phyloP scores from a whole-genome alignment of 495 filamentous ascomycete species.

The Trichoderma virens region DNA sequence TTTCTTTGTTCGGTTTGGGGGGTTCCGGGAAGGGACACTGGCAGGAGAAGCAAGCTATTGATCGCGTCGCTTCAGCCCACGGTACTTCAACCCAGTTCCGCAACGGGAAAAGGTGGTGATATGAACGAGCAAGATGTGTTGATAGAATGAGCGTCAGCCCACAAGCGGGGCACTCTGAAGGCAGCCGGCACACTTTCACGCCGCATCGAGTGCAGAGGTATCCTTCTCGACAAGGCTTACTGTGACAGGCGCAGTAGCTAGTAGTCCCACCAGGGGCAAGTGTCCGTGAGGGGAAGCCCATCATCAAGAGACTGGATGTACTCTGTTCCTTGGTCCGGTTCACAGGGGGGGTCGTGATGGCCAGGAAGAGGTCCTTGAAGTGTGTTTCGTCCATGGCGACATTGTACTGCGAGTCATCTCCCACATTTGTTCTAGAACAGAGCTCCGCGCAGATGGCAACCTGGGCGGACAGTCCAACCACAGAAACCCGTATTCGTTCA shows the following conservation, averaged over 20 bases:
- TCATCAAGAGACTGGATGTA: slow-evolving; percentile 78
- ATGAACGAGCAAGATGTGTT: slow-evolving; percentile 91
- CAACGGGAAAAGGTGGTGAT: slow-evolving; percentile 92
- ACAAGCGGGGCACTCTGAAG: slow-evolving; percentile 86
- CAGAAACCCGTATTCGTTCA: slow-evolving; percentile 76
- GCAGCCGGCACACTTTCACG: slow-evolving; percentile 83
- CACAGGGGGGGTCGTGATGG: slow-evolving; percentile 80
- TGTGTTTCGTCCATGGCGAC: slow-evolving; percentile 84
- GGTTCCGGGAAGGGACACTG: slow-evolving; percentile 41
- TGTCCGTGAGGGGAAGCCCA: slow-evolving; percentile 96
- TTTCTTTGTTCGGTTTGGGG: slow-evolving; percentile 13
- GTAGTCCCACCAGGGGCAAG: slow-evolving; percentile 60
- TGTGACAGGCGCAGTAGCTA: slow-evolving; percentile 83
- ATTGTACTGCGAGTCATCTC: slow-evolving; percentile 65
- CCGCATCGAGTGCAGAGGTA: slow-evolving; percentile 87
- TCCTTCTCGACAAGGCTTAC: slow-evolving; percentile 72
- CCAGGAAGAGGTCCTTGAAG: slow-evolving; percentile 82
- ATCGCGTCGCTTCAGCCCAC: slow-evolving; percentile 60
- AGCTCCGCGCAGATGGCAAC: slow-evolving; percentile 89
- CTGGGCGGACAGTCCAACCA: slow-evolving; percentile 85
- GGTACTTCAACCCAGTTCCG: slow-evolving; percentile 84
- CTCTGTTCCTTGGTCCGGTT: slow-evolving; percentile 60
- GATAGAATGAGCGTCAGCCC: slow-evolving; percentile 88
- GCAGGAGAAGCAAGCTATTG: slow-evolving; percentile 47
- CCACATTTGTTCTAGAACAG: slow-evolving; percentile 74